Percentiles rank a stretch among this genome's conserved stretches.
These are phyloP conservation scores for Eucalyptus urophylla DNA, from an alignment of 345 rosid genomes.

Conservation along the genomic window DNA sequence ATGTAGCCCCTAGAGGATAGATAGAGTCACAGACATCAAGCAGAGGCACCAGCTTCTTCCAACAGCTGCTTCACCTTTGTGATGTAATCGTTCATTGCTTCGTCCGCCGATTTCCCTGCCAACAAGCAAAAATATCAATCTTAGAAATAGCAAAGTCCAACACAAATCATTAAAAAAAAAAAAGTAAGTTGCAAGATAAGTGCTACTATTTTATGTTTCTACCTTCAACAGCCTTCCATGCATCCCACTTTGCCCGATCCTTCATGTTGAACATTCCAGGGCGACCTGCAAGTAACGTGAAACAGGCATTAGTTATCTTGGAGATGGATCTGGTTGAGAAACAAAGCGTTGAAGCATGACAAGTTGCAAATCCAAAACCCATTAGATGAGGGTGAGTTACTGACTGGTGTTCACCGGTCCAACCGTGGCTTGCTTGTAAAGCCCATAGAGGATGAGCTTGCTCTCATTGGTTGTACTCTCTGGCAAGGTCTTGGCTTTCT, in stretches of 20 bases:
- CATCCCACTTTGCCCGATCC: constrained; percentile 96
- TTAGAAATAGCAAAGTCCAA: neutral
- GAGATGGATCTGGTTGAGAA: neutral
- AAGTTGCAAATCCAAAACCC: neutral
- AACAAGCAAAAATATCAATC: neutral
- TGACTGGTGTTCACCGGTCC: constrained; percentile 77
- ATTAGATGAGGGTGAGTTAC: neutral
- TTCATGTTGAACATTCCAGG: constrained; percentile 81
- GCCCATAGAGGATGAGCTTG: constrained; percentile 74
- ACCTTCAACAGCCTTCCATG: constrained; percentile 98
- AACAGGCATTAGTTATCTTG: neutral
- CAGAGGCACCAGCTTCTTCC: constrained; percentile 1
- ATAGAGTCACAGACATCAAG: neutral
- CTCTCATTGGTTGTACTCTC: constrained; percentile 43
- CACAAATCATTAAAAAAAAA: neutral
- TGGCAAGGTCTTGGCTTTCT: constrained; percentile 49
- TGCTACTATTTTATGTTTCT: neutral
- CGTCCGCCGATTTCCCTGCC: constrained; percentile 7
- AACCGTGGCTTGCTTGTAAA: constrained; percentile 68
- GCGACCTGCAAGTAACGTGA: constrained; percentile 30
- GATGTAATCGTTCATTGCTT: constrained; percentile 11
- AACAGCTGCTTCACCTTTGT: constrained; percentile 10
- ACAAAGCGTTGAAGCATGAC: neutral
- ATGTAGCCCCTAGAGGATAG: neutral
- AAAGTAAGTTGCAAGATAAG: neutral